Base-by-base conservation (phyloP, 768 basidiomycete species). In the Lentinula lateritia region DNA sequence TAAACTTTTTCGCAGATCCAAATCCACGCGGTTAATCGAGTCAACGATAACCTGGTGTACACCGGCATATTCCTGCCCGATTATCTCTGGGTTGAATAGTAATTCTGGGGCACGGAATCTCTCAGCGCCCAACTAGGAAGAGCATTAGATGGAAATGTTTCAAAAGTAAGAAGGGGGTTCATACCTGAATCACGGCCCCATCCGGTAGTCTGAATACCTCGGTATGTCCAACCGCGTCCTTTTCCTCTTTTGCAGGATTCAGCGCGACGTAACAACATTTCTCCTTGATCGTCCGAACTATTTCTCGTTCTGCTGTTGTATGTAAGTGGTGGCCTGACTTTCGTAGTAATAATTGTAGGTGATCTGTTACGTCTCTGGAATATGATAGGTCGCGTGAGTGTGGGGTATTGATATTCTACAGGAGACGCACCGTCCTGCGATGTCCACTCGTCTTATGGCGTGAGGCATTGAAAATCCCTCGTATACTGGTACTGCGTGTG, bases 381-480 rank as follows among this genome's bases (percentile, higher is more conserved):
- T 15, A 46, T 16, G 15, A 45, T 23, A 64, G 62, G 38, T 42
- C 62, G 59, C 52, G 52, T 36, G 36, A 52, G 41, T 18, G n/a
- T 28, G 28, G 28, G 28, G 28, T 3, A 28, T 28, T 28, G 28
- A 3, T 13, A 46, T 46, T 7, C 15, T 36, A 50, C 23, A 39
- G 50, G 38, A n/a, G 38, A 57, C 80, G 65, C 71, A 92, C 93
- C 95, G 84, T 72, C 97, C 97, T 41, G 97, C 97, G 15, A 99
- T 86, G 71, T 99, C 97, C 50, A 99, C 91, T 67, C 97, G 83
- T 45, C 94, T 87, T 66, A 98, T 95, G 43, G 97, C 96, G 72
- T 98, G 95, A 46, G 95, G 95, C 93, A 98, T 98, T 6, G 94
- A 95, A 79, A 98, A 98, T 0, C 97, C 97, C 70, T 99, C 97